These are phyloP conservation scores for Celoporthe dispersa DNA, from an alignment of 2,329 filamentous ascomycete species.

Conservation along the genomic window DNA sequence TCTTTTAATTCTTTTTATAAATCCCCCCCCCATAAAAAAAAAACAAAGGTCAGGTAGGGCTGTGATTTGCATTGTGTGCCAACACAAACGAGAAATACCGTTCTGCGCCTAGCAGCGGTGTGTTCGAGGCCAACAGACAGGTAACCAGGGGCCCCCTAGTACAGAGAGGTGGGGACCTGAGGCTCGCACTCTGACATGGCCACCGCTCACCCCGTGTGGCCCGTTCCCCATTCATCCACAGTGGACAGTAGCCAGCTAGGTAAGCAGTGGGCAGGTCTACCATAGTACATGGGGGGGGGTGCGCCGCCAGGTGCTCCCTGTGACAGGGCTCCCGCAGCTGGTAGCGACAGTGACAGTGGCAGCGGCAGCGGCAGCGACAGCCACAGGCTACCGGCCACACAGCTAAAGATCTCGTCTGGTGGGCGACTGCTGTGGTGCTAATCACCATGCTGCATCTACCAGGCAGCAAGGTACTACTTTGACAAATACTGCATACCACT, in stretches of 20 bases:
- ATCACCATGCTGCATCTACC: not conserved
- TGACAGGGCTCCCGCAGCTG: not conserved
- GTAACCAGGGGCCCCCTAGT: not conserved
- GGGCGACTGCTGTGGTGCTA: not conserved
- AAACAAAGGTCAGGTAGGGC: not conserved
- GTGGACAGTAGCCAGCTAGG: not conserved
- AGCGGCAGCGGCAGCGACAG: not conserved
- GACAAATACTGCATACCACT: no score
- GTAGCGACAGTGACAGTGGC: not conserved
- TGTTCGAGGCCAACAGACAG: conserved; percentile 2
- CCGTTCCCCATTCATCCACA: not conserved
- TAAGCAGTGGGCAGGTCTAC: not conserved
- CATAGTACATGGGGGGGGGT: no score
- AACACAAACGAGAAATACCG: not conserved
- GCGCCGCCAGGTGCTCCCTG: not conserved
- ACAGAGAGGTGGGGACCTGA: conserved; percentile 8
- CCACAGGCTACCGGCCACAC: no score
- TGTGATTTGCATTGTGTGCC: not conserved
- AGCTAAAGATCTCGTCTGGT: not conserved
- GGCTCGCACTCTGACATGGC: conserved; percentile 9
- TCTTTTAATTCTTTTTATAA: no score
- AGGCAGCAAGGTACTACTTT: not conserved
- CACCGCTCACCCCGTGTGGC: conserved; percentile 7
- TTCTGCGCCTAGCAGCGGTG: conserved; percentile 13
- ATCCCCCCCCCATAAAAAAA: no score